Base-by-base conservation (phyloP, 2,329 filamentous ascomycete genomes). In the Scytalidium sp. region DNA sequence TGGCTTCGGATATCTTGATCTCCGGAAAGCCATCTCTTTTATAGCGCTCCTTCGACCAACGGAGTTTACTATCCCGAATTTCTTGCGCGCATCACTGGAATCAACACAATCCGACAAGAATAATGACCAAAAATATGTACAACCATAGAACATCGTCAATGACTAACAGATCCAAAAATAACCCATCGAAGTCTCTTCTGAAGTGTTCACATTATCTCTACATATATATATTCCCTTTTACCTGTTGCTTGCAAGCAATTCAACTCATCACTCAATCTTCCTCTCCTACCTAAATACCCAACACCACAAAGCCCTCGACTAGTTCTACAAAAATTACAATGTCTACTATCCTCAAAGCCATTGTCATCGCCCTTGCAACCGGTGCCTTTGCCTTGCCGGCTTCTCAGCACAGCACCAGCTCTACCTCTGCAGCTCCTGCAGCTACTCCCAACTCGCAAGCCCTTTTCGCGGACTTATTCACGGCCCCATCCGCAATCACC, bases 1-100 rank as follows among this genome's bases (percentile, higher is more conserved):
- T 41, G 40, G 40, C 40, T 41, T 41, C 40, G 40, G 40, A 41
- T 41, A 21, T 41, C 40, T 41, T 41, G 17, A 21, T 41, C 20
- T 41, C 40, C 40, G 40, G 40, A 21, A 41, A 21, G 40, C 40
- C 20, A 21, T 10, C 20, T n/a, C 20, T 41, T 41, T n/a, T 21
- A 41, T 21, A 41, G 40, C n/a, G 40, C 40, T 21, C n/a, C 40
- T 29, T 29, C 25, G 13, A 29, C 25, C 25, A 29, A 21, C 17
- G 40, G 40, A 19, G 40, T 41, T 41, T 41, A 17, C 17, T 41
- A 21, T 29, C 40, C n/a, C 40, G n/a, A 41, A 19, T 21, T 41
- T 41, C 40, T 41, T 21, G 20, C 20, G 7, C 7, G 17, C 20
- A 41, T 21, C 40, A 41, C 10, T 41, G 10, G 20, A 41, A 21